Base-by-base conservation (phyloP, 768 basidiomycete species). In the Leucocoprinus sp. region DNA sequence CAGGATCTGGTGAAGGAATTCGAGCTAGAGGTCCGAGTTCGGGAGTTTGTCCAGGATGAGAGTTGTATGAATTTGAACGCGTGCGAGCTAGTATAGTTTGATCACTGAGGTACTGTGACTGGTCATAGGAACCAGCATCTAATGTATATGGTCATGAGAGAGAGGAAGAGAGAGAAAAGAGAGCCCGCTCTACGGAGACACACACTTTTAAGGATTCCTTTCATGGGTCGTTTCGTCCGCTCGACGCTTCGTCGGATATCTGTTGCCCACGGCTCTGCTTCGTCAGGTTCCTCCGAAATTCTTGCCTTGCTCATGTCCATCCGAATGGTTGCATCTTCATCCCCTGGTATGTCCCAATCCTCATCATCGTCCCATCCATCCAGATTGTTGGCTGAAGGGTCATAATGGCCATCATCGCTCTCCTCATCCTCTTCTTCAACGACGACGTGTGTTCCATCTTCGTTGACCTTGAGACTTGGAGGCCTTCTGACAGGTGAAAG, bases 171-270 rank as follows among this genome's bases (percentile, higher is more conserved):
- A n/a, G n/a, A n/a, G n/a, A n/a, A n/a, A n/a, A n/a, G n/a, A n/a
- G n/a, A n/a, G n/a, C n/a, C n/a, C n/a, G n/a, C n/a, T n/a, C n/a
- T n/a, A n/a, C n/a, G n/a, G 26, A 37, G 27, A 49, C 24, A 76
- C 82, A 60, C 63, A 89, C 89, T 64, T 70, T 97, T 99, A 51
- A 99, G 65, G 47, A 99, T 97, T 17, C 95, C 91, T 62, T 74
- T 88, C 22, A 78, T 65, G 2, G 90, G 92, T 52, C 66, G 56
- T 54, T 75, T 67, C 29, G 72, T 65, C 63, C 77, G 67, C 69
- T 93, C 83, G 21, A 83, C 54, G 59, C 83, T 84, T 55, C 85
- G 65, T 54, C 90, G 77, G 48, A 91, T 56, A 51, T 82, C 72
- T 26, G 76, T 68, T 34, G 84, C 88, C 89, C 89, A 92, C 17